These are phyloP conservation scores for Magnusiomyces magnusii DNA, from an alignment of 1,139 yeast species.

Conservation along the genomic window DNA sequence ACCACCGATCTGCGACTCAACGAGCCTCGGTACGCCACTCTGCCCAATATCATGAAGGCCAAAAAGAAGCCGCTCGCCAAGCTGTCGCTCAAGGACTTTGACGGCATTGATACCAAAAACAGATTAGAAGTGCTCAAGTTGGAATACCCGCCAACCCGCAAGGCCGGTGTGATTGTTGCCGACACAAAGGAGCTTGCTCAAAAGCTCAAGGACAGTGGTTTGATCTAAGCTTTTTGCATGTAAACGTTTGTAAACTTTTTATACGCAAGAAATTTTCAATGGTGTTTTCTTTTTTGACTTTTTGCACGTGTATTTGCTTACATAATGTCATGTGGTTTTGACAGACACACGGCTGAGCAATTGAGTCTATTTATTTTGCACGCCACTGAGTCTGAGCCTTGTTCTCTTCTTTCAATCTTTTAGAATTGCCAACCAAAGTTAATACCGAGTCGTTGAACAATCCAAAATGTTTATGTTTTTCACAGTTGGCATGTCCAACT, in stretches of 20 bases:
- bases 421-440: neutral
- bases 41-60: conserved; percentile 97
- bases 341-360: too few species aligned
- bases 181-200: conserved; percentile 74
- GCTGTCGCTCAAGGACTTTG: conserved; percentile 61
- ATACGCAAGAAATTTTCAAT: neutral
- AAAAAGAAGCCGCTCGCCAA: conserved; percentile 88
- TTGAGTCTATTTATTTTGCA: neutral
- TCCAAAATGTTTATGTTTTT: conserved; percentile 14
- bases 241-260: neutral
- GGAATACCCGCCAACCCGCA: conserved; percentile 77
- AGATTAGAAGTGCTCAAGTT: conserved; percentile 67
- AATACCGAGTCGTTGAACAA: neutral
- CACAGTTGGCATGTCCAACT: conserved; percentile 20
- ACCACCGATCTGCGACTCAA: conserved; percentile 92
- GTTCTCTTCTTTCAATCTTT: neutral
- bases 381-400: too few species aligned
- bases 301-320: neutral
- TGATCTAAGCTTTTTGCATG: conserved; percentile 21
- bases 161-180: conserved; percentile 72
- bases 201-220: conserved; percentile 58
- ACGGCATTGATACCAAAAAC: conserved; percentile 48
- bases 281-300: neutral
- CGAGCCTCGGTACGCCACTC: conserved; percentile 87
- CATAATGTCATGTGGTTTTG: too few species aligned